Evolutionary conservation across 371 early-diverging fungal genomes (phyloP), one percentile per base, ranked within the genome.

Genomic region (Rhizopus delemar): DNA sequence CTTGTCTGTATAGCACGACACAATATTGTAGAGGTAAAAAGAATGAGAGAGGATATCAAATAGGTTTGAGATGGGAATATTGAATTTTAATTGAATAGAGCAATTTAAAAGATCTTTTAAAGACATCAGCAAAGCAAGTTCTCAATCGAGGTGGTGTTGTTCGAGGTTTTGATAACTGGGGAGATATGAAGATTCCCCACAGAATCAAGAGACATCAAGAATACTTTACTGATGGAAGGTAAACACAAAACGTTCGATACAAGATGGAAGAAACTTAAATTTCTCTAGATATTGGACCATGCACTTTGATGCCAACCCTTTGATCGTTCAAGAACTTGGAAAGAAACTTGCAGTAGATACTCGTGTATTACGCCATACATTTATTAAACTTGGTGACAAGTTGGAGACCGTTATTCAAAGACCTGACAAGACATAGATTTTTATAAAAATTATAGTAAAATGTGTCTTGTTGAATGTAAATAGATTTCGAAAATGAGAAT

Each of bases 71-170:
- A 22, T 22, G 22, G 22, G 16, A 46, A 34, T 36, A 13, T 22
- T 34, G 31, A 34, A 46, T 22, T 13, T 8, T 39, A 8, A 31
- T 32, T 51, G 12, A 13, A 7, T 51, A 88, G 88, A 76, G 74
- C 60, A 81, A 84, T 55, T 67, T 84, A 66, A 81, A 85, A 65
- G 86, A 85, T 68, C 73, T 91, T 57, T 70, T 91, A 63, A 84
- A 84, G 65, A 77, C 75, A 34, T 75, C 88, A 29, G 90, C 91
- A 13, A 73, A 79, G 51, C 83, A 82, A 48, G 85, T 93, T 41
- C 66, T 93, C 55, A 82, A 90, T 59, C 78, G 73, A 55, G 87
- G 89, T 38, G 93, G 93, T 48, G 91, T 92, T 60, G 92, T 93
- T 38, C 79, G 91, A 53, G 81, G 82, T 16, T 82, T 93, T 60